Evolutionary conservation across 2,329 filamentous ascomycete species (phyloP).

Genomic region (Periconia macrospinosa): DNA sequence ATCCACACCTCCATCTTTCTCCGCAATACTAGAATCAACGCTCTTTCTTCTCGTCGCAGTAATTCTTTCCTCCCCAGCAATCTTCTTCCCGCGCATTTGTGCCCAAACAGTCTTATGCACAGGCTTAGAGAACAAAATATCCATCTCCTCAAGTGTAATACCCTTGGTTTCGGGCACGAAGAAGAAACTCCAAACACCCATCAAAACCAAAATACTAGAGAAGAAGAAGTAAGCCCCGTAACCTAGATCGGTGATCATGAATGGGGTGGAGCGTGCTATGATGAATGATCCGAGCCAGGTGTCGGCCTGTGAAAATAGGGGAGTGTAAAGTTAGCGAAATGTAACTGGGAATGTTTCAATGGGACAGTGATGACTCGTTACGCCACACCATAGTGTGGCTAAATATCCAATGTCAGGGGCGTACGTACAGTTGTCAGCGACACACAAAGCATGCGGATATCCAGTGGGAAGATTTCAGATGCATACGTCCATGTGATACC

Average conservation of each 20-base stretch:
- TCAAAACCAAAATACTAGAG: constrained; percentile 28
- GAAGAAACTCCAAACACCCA: constrained; percentile 37
- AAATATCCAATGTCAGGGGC: neutral
- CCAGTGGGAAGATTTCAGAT: constrained; percentile 53
- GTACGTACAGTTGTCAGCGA: constrained; percentile 12
- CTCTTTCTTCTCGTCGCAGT: constrained; percentile 19
- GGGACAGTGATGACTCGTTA: no score
- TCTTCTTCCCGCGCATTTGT: constrained; percentile 24
- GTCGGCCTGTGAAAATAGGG: constrained; percentile 37
- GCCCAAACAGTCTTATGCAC: constrained; percentile 36
- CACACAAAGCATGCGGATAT: constrained; percentile 46
- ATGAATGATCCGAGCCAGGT: constrained; percentile 46
- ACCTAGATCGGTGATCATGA: constrained; percentile 41
- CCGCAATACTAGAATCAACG: constrained; percentile 7
- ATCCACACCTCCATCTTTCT: constrained; percentile 23
- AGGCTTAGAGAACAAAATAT: constrained; percentile 29
- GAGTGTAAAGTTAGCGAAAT: neutral
- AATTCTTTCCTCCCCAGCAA: constrained; percentile 13
- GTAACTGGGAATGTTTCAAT: neutral
- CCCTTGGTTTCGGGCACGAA: constrained; percentile 39
- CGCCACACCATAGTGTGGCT: neutral
- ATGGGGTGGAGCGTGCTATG: constrained; percentile 43
- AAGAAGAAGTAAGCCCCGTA: constrained; percentile 47
- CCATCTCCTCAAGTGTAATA: constrained; percentile 35
- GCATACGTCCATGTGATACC: constrained; percentile 48